A percentile compares a stretch with the other conserved stretches of the same genome.
Conservation (phyloP, 176 grass and related monocot genomes). For the sorghum (Sorghum bicolor) region Sorghum_bicolor_NCBIv3 NC_012870.2:73276501-73277000, state of each 20-base stretch:
- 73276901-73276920: not conserved
- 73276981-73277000: not conserved
- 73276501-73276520: conserved; percentile 60
- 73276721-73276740: conserved; percentile 86
- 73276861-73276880: not conserved
- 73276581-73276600: not conserved
- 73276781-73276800: conserved; percentile 81
- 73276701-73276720: conserved; percentile 64
- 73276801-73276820: not conserved
- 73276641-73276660: not conserved
- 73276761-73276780: conserved; percentile 78
- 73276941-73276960: not conserved
- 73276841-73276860: not conserved
- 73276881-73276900: not conserved
- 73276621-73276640: not conserved
- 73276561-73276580: conserved; percentile 77
- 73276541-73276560: conserved; percentile 75
- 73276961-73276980: not conserved
- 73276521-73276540: conserved; percentile 63
- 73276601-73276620: not conserved
- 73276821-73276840: not conserved
- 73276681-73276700: conserved; percentile 79
- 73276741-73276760: conserved; percentile 83
- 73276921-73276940: not conserved
- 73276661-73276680: conserved; percentile 83